A percentile compares a stretch with the other conserved stretches of the same genome.
Evolutionary conservation across 352 stramenopile species (phyloP).

Genomic region (Globisporangium recalcitrans): DNA sequence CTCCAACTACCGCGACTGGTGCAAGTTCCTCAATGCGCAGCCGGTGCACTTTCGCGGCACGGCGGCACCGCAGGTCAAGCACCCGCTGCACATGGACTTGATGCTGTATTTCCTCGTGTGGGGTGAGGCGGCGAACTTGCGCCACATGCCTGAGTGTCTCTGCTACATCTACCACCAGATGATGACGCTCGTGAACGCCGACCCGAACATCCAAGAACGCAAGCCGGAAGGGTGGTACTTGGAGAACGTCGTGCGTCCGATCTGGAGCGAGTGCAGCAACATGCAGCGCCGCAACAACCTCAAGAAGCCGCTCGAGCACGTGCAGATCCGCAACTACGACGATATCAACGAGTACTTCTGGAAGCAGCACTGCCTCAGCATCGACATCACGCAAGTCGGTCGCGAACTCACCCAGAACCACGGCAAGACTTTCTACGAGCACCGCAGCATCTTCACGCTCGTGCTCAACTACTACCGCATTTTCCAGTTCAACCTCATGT

Average conservation of each 20-base stretch:
- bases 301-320: slow-evolving; percentile 58
- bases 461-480: slow-evolving; percentile 80
- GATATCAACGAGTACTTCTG: slow-evolving; percentile 85
- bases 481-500: slow-evolving; percentile 82
- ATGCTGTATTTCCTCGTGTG: slow-evolving; percentile 96
- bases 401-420: slow-evolving; percentile 49
- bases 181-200: slow-evolving; percentile 43
- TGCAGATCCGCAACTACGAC: slow-evolving; percentile 78
- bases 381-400: slow-evolving; percentile 39
- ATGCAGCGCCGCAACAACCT: slow-evolving; percentile 66
- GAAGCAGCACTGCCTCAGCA: slow-evolving; percentile 58
- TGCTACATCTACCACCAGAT: slow-evolving; percentile 96
- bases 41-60: slow-evolving; percentile 69
- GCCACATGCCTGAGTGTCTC: slow-evolving; percentile 95
- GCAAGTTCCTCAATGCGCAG: slow-evolving; percentile 50
- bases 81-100: slow-evolving; percentile 84
- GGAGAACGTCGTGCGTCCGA: slow-evolving; percentile 46
- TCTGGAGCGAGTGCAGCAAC: slow-evolving; percentile 68
- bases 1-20: slow-evolving; percentile 75
- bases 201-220: slow-evolving; percentile 33
- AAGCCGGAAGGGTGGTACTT: slow-evolving; percentile 59
- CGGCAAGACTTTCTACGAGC: slow-evolving; percentile 78
- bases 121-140: slow-evolving; percentile 94
- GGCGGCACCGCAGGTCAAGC: slow-evolving; percentile 18
- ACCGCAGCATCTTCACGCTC: slow-evolving; percentile 63